A percentile compares a stretch with the other conserved stretches of the same genome.
Conservation (phyloP, 768 basidiomycete genomes). For the Neoboletus brunneissimus region DNA sequence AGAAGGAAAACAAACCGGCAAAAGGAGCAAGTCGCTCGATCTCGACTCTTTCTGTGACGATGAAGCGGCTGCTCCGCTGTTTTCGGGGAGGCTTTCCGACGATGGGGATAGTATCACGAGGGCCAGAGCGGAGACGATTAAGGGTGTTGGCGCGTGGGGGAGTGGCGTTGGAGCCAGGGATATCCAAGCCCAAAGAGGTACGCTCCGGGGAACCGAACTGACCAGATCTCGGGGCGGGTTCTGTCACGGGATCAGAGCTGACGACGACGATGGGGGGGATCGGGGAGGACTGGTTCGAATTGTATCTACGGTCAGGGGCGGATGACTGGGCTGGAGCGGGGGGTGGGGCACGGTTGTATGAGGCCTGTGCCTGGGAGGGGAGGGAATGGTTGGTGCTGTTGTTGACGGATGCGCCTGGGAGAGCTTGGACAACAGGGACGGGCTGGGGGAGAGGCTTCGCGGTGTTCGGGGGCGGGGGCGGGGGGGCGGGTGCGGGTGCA, state of each 20-base stretch:
- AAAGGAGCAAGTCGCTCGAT: conserved; percentile 93
- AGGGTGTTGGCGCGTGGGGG: conserved; percentile 69
- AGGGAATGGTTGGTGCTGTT: conserved; percentile 40
- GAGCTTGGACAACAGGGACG: conserved; percentile 36
- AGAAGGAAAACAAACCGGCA: conserved; percentile 48
- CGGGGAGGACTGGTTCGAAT: conserved; percentile 40
- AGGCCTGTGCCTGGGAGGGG: conserved; percentile 37
- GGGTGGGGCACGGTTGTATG: conserved; percentile 44
- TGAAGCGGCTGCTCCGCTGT: conserved; percentile 95
- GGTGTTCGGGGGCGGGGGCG: conserved; percentile 62
- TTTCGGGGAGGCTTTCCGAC: conserved; percentile 96
- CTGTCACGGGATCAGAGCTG: conserved; percentile 62
- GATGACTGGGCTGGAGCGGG: conserved; percentile 38
- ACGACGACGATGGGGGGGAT: conserved; percentile 87
- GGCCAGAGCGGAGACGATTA: conserved; percentile 73
- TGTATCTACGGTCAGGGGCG: conserved; percentile 60
- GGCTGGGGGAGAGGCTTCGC: conserved; percentile 63
- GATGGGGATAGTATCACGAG: conserved; percentile 96
- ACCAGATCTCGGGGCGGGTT: conserved; percentile 41
- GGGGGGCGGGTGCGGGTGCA: conserved; percentile 42
- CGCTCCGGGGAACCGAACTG: conserved; percentile 49
- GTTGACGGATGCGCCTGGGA: conserved; percentile 36
- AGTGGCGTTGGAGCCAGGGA: conserved; percentile 41
- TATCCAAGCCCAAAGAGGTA: conserved; percentile 46
- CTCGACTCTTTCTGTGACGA: conserved; percentile 94